Evolutionary conservation across 2,329 filamentous ascomycete genomes (phyloP).

Genomic region (Clonostachys rosea): DNA sequence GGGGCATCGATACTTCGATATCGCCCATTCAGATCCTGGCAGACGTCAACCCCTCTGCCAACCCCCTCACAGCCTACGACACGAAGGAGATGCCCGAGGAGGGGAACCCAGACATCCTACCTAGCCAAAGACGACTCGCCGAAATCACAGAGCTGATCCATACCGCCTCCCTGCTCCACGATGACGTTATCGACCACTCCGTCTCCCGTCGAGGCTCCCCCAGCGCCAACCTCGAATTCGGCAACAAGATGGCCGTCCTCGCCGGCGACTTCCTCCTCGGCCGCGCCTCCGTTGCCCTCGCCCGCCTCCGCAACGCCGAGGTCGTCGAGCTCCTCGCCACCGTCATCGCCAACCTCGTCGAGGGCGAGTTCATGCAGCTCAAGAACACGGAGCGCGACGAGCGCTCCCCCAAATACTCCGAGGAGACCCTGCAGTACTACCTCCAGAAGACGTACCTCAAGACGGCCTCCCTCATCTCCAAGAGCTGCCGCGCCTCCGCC

Average conservation of each 20-base stretch:
- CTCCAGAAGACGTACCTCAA: constrained; percentile 98
- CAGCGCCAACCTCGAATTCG: constrained; percentile 91
- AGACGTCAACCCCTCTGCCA: constrained; percentile 73
- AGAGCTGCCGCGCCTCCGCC: constrained; percentile 87
- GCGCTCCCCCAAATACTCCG: constrained; percentile 75
- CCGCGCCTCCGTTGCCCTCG: constrained; percentile 87
- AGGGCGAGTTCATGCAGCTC: constrained; percentile 99
- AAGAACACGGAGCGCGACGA: constrained; percentile 94
- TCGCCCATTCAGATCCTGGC: constrained; percentile 57
- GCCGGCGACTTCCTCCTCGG: constrained; percentile 96
- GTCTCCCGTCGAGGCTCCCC: constrained; percentile 76
- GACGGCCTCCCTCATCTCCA: constrained; percentile 91
- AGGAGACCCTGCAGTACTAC: constrained; percentile 89
- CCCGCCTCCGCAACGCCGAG: constrained; percentile 84
- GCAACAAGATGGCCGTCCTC: constrained; percentile 98
- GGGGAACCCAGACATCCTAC: constrained; percentile 66
- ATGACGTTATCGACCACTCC: constrained; percentile 96
- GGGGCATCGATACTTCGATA: constrained; percentile 48
- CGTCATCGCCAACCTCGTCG: constrained; percentile 94
- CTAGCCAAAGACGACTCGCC: constrained; percentile 86
- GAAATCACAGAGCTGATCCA: constrained; percentile 98
- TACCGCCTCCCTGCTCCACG: constrained; percentile 91
- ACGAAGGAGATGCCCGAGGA: constrained; percentile 27
- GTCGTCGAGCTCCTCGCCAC: constrained; percentile 93
- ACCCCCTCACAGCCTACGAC: constrained; percentile 30